phyloP scores from a whole-genome alignment of 75 land plant species.

The Picea sitchensis region DNA sequence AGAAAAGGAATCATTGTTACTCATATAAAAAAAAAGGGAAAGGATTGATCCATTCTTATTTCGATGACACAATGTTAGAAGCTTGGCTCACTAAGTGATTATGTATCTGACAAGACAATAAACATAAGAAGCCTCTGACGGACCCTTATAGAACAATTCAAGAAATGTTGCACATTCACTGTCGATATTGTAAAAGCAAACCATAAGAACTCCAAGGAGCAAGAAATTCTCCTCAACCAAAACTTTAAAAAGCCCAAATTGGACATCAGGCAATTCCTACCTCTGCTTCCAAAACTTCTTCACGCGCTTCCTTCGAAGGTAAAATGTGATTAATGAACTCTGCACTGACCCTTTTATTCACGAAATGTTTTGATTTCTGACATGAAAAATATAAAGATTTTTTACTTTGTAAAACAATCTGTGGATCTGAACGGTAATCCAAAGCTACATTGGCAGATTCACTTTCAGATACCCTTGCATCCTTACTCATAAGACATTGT shows the following conservation, averaged over 20 bases:
- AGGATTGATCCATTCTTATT: too few species aligned
- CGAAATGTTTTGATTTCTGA: constrained; percentile 25
- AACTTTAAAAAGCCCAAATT: neutral
- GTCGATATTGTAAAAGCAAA: neutral
- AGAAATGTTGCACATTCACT: too few species aligned
- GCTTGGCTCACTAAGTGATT: too few species aligned
- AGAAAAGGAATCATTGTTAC: neutral
- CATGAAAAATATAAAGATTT: constrained; percentile 21
- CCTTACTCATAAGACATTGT: constrained; percentile 12
- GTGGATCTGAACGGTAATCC: constrained; percentile 29
- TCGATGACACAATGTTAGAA: too few species aligned
- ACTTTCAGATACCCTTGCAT: constrained; percentile 34
- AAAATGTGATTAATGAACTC: constrained; percentile 32
- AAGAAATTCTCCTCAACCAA: neutral
- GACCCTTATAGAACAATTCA: too few species aligned
- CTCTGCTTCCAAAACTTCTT: constrained; percentile 46
- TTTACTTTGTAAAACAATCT: constrained; percentile 23
- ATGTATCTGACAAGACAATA: too few species aligned
- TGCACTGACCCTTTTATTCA: constrained; percentile 33
- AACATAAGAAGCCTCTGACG: too few species aligned
- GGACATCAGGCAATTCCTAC: constrained; percentile 15
- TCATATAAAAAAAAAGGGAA: too few species aligned
- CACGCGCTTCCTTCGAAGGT: constrained; percentile 36
- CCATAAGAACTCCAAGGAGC: neutral
- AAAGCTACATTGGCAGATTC: constrained; percentile 37